phyloP scores from a whole-genome alignment of 1,284 basidiomycete species.

The Puccinia hordei region DNA sequence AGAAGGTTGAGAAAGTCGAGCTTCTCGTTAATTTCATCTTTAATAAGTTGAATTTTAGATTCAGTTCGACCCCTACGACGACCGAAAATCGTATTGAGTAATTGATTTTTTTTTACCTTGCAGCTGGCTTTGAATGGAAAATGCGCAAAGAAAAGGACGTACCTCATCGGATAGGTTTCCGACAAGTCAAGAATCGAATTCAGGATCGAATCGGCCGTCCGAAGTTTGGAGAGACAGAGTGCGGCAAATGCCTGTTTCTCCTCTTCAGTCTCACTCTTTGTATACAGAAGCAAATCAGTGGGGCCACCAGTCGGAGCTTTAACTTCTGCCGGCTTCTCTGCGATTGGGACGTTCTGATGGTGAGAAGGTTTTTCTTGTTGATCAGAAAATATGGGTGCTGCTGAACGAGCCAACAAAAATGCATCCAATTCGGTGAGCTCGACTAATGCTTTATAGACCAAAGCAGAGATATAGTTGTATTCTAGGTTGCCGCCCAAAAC shows the following conservation, averaged over 20 bases:
- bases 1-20: neutral
- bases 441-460: slow-evolving; percentile 8
- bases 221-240: slow-evolving; percentile 18
- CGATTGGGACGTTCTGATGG: neutral
- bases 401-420: neutral
- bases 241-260: neutral
- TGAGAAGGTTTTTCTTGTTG: neutral
- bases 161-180: slow-evolving; percentile 28
- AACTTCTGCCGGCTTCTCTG: neutral
- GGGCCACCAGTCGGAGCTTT: neutral
- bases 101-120: neutral
- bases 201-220: slow-evolving; percentile 12
- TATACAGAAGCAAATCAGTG: neutral
- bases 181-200: slow-evolving; percentile 14
- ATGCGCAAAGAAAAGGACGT: neutral
- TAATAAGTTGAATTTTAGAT: slow-evolving; percentile 42
- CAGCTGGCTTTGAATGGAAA: neutral
- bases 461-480: slow-evolving; percentile 7
- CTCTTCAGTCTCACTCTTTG: neutral
- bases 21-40: slow-evolving; percentile 40
- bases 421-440: slow-evolving; percentile 18
- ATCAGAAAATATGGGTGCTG: neutral
- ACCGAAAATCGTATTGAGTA: neutral
- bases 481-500: neutral
- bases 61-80: slow-evolving; percentile 25